Evolutionary conservation across 768 basidiomycete species (phyloP), one percentile per base, ranked within the genome.

Genomic region (Termitomyces eurrhizus): DNA sequence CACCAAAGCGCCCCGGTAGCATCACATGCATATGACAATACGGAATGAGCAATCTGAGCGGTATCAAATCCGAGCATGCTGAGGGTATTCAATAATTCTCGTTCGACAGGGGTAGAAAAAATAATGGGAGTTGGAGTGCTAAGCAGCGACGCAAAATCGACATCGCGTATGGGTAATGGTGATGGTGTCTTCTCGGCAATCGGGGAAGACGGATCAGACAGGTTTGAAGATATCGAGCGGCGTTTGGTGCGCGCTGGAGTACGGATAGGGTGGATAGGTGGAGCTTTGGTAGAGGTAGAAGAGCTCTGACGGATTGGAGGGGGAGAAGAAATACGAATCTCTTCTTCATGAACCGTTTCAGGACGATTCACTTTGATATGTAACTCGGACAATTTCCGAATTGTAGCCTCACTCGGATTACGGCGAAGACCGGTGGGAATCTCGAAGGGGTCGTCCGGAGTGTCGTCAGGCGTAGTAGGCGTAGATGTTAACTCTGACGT

Each of bases 221-320:
- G 77, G 7, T 87, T 88, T 2, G 94, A 96, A 1, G 95, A 96
- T 6, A 98, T 89, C 2, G 95, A 97, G 26, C 96, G 90, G 4
- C 96, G 88, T 71, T 99, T 99, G 2, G 96, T 98, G 12, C 95
- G 86, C 4, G 89, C 93, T 4, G 96, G 96, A 0, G 96, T 99
- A 12, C 95, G 90, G 26, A 86, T 77, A 4, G 93, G 86, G 64
- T 83, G 77, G 0, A 81, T 70, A 33, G 88, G 86, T 32, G 92
- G 83, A 14, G 78, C 70, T 58, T 78, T 80, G 21, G 72, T 70
- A 18, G 64, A 67, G 45, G 69, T 65, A 57, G 69, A 64, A 36
- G 75, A 65, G 64, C 68, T 62, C 63, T 67, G 65, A 52, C 72
- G 72, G 2, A 69, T 61, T 26, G 74, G 70, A 57, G 64, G 72